A percentile compares a stretch with the other conserved stretches of the same genome.
These are phyloP conservation scores for Comarum palustre DNA, from an alignment of 306 rosid species.

Conservation along the genomic window DNA sequence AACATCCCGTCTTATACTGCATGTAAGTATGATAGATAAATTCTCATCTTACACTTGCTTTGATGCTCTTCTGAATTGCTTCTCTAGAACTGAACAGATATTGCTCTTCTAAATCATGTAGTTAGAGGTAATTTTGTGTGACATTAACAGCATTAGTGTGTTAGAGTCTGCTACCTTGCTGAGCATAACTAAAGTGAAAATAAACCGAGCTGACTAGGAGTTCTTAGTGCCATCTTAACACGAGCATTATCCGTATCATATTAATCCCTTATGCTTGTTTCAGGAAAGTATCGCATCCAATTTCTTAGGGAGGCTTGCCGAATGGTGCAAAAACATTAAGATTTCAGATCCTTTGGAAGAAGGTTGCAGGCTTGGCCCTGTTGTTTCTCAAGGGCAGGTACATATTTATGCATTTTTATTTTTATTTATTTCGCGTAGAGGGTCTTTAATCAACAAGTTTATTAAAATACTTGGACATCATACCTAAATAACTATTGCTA, in stretches of 20 bases:
- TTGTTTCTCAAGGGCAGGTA: constrained; percentile 91
- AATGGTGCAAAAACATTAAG: constrained; percentile 82
- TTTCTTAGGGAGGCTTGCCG: constrained; percentile 67
- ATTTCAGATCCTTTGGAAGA: constrained; percentile 95
- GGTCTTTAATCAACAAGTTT: neutral
- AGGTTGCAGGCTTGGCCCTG: constrained; percentile 98
- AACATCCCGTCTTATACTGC: constrained; percentile 90
- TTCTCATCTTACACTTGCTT: neutral
- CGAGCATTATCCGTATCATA: neutral
- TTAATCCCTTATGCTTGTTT: constrained; percentile 22
- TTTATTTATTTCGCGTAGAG: neutral
- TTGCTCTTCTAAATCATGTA: neutral
- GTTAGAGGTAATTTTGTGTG: neutral
- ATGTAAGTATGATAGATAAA: constrained; percentile 47
- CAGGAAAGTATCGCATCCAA: constrained; percentile 86
- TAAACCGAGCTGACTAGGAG: neutral
- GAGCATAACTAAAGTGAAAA: neutral
- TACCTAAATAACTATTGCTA: neutral
- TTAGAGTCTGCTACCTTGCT: neutral
- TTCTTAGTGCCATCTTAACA: neutral
- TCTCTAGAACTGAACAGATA: neutral
- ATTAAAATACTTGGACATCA: neutral
- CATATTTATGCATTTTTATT: constrained; percentile 9
- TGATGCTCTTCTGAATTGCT: neutral
- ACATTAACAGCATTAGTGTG: neutral